Evolutionary conservation across 305 asterid species (phyloP).

Genomic region (Solanum hybrid): DNA sequence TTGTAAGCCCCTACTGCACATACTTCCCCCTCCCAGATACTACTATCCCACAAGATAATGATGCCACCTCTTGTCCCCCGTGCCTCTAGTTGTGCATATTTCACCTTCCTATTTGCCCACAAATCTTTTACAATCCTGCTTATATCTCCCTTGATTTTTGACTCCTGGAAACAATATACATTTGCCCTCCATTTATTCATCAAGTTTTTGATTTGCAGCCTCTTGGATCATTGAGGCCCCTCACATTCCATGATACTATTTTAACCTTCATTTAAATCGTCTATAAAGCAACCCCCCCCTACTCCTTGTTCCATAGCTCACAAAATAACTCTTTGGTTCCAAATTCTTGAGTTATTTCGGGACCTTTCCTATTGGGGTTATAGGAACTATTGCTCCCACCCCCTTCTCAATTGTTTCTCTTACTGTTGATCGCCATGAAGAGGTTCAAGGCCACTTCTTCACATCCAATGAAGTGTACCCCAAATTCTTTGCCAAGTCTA

Average conservation of each 20-base stretch:
- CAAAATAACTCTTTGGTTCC: background rate
- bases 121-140: background rate
- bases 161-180: background rate
- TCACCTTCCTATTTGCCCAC: background rate
- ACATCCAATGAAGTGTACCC: background rate
- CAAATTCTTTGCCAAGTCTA: background rate
- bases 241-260: background rate
- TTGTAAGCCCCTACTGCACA: background rate
- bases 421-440: background rate
- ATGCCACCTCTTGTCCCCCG: background rate
- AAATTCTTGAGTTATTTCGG: background rate
- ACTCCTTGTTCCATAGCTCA: background rate
- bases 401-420: background rate
- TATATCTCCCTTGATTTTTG: background rate
- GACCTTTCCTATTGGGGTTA: background rate
- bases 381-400: background rate
- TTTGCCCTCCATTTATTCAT: background rate
- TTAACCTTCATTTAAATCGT: background rate
- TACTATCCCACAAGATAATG: background rate
- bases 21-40: background rate
- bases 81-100: background rate
- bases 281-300: background rate
- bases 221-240: background rate
- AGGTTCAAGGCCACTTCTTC: background rate
- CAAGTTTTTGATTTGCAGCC: background rate